Base-by-base conservation (phyloP, 2,329 filamentous ascomycete genomes). In the Monilinia laxa region DNA sequence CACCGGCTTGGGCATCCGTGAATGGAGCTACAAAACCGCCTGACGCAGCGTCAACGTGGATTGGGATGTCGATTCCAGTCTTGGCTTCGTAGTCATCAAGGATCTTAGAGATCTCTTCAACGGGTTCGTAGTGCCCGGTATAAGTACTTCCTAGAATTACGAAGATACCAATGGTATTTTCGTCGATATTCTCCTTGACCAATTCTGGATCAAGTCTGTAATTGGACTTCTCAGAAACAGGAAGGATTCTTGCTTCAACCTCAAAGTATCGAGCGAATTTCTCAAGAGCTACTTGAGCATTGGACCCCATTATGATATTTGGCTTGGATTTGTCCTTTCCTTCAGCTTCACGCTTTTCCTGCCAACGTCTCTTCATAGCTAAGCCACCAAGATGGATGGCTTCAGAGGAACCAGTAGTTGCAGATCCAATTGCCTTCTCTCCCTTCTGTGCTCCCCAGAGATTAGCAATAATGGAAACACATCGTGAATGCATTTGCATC, bases 101-200 rank as follows among this genome's bases (percentile, higher is more conserved):
- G 16, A 91, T 83, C 23, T 86, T 81, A 25, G 84, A 85, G 25
- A 92, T 84, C 72, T 87, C 85, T 74, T 90, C 85, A 0, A 91
- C 88, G 0, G 88, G 87, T 76, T 91, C 89, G 69, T 88, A 91
- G 73, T 91, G 87, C 0, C 89, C 89, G 0, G 89, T 92, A 71
- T 91, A 92, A 0, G 89, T 92, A 62, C 83, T 87, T 3, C 89
- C 89, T 6, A 92, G 73, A 64, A 91, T 91, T 0, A 89, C 86
- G 73, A 90, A 91, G 0, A 92, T 80, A n/a, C 89, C 89, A 71
- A 92, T 91, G 0, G 89, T 92, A 71, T 91, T 91, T 77, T 91
- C 89, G 69, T 92, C 88, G 45, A 91, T 82, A 69, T 89, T 88
- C 71, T 90, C 75, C 72, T 83, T 85, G 0, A 91, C 86, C 35